Percentiles rank a stretch among this genome's conserved stretches.
These are phyloP conservation scores for Nectriaceae sp. DNA, from an alignment of 2,329 filamentous ascomycete genomes.

Conservation along the genomic window DNA sequence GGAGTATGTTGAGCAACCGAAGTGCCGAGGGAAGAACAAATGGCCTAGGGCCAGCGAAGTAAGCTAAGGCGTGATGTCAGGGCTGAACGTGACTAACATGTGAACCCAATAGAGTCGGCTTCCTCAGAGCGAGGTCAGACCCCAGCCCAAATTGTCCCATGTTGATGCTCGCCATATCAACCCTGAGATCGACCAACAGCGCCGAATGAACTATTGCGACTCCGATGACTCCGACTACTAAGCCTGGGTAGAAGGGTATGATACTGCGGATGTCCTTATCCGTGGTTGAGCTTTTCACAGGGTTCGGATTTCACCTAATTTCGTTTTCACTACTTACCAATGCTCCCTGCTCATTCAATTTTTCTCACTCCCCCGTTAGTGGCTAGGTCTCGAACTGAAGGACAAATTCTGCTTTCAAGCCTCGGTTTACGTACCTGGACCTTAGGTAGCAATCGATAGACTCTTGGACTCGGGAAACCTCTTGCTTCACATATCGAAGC, in stretches of 20 bases:
- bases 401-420: no score
- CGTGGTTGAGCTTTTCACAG: no score
- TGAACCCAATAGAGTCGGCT: slow-evolving; percentile 16
- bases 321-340: no score
- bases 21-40: slow-evolving; percentile 11
- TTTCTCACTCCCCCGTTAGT: no score
- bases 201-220: slow-evolving; percentile 21
- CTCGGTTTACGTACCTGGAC: no score
- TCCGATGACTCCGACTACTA: slow-evolving; percentile 24
- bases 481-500: no score
- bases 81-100: slow-evolving; percentile 1
- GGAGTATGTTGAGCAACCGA: background rate
- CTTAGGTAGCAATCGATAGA: no score
- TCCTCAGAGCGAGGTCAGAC: slow-evolving; percentile 18
- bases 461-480: no score
- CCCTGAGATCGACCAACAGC: slow-evolving; percentile 17
- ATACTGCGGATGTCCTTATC: background rate
- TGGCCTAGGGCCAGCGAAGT: slow-evolving; percentile 29
- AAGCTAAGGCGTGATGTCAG: slow-evolving; percentile 1
- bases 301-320: no score
- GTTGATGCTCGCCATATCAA: slow-evolving; percentile 12
- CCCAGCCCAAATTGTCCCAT: slow-evolving; percentile 12
- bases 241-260: background rate
- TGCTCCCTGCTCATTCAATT: no score
- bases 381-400: no score